Evolutionary conservation across 352 stramenopile species (phyloP).

Genomic region (Elongisporangium undulatum): DNA sequence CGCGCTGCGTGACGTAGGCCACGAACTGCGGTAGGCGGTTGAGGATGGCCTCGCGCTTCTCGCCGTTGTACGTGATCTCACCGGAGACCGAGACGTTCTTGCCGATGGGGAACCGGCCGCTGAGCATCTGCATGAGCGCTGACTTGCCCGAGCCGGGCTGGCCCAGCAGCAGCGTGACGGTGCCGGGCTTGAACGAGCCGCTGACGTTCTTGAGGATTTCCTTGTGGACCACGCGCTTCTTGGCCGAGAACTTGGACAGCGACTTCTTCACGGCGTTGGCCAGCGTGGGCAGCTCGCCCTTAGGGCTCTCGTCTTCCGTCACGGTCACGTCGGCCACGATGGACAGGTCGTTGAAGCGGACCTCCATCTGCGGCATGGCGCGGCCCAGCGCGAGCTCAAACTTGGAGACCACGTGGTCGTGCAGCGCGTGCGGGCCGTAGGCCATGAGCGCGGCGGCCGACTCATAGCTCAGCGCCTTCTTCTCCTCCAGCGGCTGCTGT

Average conservation of each 20-base stretch:
- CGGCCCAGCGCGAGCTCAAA: constrained; percentile 21
- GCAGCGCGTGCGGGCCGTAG: constrained; percentile 26
- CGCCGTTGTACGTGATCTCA: constrained; percentile 25
- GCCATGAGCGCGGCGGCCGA: constrained; percentile 20
- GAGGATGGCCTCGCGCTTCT: constrained; percentile 12
- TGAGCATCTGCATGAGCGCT: constrained; percentile 24
- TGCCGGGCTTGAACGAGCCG: constrained; percentile 20
- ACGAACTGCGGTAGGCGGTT: constrained; percentile 26
- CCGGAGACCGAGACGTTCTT: constrained; percentile 19
- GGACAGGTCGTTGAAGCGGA: constrained; percentile 38
- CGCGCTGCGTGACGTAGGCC: constrained; percentile 24
- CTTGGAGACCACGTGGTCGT: constrained; percentile 21
- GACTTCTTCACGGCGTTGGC: constrained; percentile 11
- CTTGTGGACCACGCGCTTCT: constrained; percentile 22
- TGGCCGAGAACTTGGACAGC: constrained; percentile 16
- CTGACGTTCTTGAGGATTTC: constrained; percentile 26
- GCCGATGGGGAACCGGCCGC: constrained; percentile 17
- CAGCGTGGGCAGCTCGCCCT: constrained; percentile 20
- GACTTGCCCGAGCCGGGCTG: constrained; percentile 35
- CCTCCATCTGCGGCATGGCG: constrained; percentile 34
- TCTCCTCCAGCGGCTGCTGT: too few relatives aligned
- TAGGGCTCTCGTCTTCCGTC: constrained; percentile 8
- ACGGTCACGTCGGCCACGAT: constrained; percentile 23
- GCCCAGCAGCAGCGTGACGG: constrained; percentile 29
- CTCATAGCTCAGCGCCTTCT: constrained; percentile 21